These are phyloP conservation scores for Colletotrichum echinochloae DNA, from an alignment of 2,329 filamentous ascomycete genomes.

Conservation along the genomic window DNA sequence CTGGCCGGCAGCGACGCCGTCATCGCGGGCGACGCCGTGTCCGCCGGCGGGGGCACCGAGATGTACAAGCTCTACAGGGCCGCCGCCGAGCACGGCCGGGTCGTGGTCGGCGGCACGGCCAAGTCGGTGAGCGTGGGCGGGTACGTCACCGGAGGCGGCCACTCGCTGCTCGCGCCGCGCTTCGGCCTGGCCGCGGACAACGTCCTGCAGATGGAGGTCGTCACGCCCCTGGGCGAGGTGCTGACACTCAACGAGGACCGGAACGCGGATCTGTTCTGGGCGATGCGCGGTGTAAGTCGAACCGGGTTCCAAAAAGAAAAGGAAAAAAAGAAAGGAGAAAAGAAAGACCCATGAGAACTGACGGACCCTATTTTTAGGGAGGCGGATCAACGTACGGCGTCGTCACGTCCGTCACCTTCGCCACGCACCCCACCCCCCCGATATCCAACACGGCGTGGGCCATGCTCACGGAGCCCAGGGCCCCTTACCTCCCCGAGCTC, in stretches of 20 bases:
- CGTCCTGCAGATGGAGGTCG: constrained; percentile 68
- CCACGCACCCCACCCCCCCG: constrained; percentile 59
- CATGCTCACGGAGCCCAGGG: constrained; percentile 45
- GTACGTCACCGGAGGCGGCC: constrained; percentile 71
- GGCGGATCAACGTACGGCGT: constrained; percentile 72
- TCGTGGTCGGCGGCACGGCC: constrained; percentile 66
- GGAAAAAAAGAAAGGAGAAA: not conserved
- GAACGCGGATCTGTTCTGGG: constrained; percentile 73
- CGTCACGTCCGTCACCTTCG: constrained; percentile 67
- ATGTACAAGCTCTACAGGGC: constrained; percentile 61
- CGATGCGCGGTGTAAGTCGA: constrained; percentile 64
- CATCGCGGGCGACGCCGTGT: constrained; percentile 59
- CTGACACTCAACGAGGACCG: constrained; percentile 64
- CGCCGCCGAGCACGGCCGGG: constrained; percentile 58
- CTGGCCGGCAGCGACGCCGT: not conserved
- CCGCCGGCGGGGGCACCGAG: constrained; percentile 64
- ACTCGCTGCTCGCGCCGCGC: constrained; percentile 63
- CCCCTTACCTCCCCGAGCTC: constrained; percentile 58
- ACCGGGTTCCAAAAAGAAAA: not conserved
- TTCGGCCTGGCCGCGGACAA: constrained; percentile 74
- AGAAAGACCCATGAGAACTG: not conserved
- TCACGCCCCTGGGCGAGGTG: constrained; percentile 64
- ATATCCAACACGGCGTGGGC: constrained; percentile 45
- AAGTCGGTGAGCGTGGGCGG: constrained; percentile 70
- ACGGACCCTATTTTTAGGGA: constrained; percentile 54